Base-by-base conservation (phyloP, 805 yeast species). In the Millerozyma miso region DNA sequence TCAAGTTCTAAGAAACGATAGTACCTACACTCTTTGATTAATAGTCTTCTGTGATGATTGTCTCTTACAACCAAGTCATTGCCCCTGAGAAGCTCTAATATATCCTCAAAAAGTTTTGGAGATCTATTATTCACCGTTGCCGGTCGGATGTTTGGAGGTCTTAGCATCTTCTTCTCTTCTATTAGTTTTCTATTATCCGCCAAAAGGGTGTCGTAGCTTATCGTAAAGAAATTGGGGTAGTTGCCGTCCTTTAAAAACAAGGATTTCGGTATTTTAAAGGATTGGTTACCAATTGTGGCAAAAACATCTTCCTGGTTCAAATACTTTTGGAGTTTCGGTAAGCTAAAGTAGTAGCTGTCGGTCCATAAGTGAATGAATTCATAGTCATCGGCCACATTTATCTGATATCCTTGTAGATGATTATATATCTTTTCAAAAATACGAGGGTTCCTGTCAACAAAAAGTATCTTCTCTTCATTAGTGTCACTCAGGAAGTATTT, bases 121-220 rank as follows among this genome's bases (percentile, higher is more conserved):
- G 82, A 75, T 47, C 88, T 67, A 31, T 72, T 63, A 3, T 75
- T 62, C 2, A 73, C 73, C 1, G 73, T 68, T 2, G 81, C 69
- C 0, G 86, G 85, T 7, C 78, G 73, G 44, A 79, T 75, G 1
- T 93, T 88, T 3, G 96, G 95, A 0, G 97, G 97, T 32, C 96
- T 64, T 2, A 85, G 61, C 51, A 82, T 60, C 31, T 74, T 68
- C 40, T 63, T 65, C 8, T 69, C 50, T 15, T 68, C 66, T 18
- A 74, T 69, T 1, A 55, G 42, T 3, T 51, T 43, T 13, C 52
- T 50, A 8, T 80, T 75, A 45, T 80, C 82, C 2, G 67, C 58
- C 45, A 79, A 67, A 16, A 81, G 58, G 1, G 80, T 66, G 29
- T 77, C 76, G 52, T 71, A 74, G 2, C 85, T 76, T 31, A 88